Conservation (phyloP, 2,329 filamentous ascomycete species). For the Sclerotiophoma versabilis region DNA sequence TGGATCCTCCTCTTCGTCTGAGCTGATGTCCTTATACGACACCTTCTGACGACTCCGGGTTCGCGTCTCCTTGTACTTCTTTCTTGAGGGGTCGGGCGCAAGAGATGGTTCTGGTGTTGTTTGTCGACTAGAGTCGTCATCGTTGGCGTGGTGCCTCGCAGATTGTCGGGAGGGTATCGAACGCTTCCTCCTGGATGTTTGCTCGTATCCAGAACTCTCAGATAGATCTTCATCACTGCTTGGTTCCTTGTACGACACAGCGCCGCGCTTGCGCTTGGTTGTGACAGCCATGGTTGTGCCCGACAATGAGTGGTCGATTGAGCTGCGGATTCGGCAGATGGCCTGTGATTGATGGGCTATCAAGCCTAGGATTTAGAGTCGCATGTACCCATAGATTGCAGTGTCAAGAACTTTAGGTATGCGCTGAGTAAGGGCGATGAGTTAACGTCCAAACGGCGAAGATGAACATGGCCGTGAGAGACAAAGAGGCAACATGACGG, state of each 20-base stretch:
- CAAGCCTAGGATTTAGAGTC: conserved; percentile 6
- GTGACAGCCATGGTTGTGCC: conserved; percentile 33
- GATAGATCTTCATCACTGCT: conserved; percentile 44
- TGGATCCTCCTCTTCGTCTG: conserved; percentile 37
- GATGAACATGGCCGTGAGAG: not conserved
- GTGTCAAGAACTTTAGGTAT: not conserved
- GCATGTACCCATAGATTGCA: conserved; percentile 4
- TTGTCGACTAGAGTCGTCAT: conserved; percentile 22
- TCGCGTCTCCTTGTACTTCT: conserved; percentile 12
- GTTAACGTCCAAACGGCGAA: not conserved
- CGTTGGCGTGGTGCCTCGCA: conserved; percentile 27
- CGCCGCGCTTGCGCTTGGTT: conserved; percentile 46
- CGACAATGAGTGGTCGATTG: not conserved
- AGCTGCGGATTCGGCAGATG: not conserved
- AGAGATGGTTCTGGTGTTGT: conserved; percentile 11
- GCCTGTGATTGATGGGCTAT: not conserved
- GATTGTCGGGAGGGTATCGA: conserved; percentile 34
- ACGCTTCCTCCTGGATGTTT: conserved; percentile 20
- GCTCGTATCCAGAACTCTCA: conserved; percentile 27
- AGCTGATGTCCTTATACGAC: conserved; percentile 45
- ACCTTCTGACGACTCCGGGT: conserved; percentile 26
- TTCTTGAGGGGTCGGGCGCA: conserved; percentile 1
- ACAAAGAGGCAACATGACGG: conserved; percentile 10
- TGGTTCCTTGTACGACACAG: conserved; percentile 48
- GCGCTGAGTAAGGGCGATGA: not conserved